Evolutionary conservation across 2,329 filamentous ascomycete species (phyloP).

Genomic region (Karstenula rhodostoma): DNA sequence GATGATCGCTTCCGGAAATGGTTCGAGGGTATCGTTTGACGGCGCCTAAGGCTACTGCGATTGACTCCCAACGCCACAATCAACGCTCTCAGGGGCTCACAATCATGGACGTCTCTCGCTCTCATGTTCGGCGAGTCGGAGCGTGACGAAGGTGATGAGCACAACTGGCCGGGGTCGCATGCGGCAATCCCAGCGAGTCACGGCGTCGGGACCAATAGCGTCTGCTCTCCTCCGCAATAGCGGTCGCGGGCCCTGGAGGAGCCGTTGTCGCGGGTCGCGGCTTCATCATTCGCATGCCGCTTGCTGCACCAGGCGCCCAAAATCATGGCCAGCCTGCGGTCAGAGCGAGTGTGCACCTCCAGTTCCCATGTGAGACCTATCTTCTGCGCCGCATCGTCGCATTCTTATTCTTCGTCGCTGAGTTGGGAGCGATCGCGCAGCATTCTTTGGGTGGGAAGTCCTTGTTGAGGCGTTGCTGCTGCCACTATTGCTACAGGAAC

Average conservation of each 20-base stretch:
- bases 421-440: background rate
- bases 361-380: background rate
- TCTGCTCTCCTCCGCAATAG: slow-evolving; percentile 1
- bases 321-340: slow-evolving; percentile 6
- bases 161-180: slow-evolving; percentile 19
- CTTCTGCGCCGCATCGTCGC: background rate
- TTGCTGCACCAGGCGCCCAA: background rate
- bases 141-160: slow-evolving; percentile 18
- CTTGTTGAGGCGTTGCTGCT: background rate
- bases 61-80: background rate
- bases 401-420: slow-evolving; percentile 1
- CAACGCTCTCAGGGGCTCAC: slow-evolving; percentile 2
- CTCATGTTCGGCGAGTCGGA: background rate
- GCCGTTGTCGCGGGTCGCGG: slow-evolving; percentile 10
- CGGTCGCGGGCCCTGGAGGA: slow-evolving; percentile 7
- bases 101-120: background rate
- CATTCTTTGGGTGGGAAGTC: slow-evolving; percentile 7
- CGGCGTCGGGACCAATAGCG: slow-evolving; percentile 17
- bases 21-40: too few species aligned
- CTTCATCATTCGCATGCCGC: slow-evolving; percentile 9
- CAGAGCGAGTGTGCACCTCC: slow-evolving; percentile 1
- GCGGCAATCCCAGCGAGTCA: slow-evolving; percentile 24
- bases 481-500: slow-evolving; percentile 30
- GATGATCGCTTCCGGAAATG: too few species aligned
- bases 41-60: background rate